These are phyloP conservation scores for Coniferiporia weirii DNA, from an alignment of 1,284 basidiomycete genomes.

Conservation along the genomic window DNA sequence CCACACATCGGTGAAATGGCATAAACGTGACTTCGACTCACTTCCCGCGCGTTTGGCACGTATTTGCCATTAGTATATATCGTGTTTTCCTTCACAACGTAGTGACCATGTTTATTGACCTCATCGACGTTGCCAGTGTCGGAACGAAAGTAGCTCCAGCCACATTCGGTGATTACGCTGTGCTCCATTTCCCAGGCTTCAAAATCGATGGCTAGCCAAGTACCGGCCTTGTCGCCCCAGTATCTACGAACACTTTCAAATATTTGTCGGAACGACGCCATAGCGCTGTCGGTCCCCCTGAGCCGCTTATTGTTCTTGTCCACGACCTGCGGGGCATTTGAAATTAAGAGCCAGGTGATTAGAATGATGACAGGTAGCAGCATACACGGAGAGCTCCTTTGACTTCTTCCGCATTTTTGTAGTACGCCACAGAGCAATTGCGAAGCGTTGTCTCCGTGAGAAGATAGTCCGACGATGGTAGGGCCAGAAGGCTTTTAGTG, in stretches of 20 bases:
- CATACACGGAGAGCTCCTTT: conserved; percentile 54
- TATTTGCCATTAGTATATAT: conserved; percentile 55
- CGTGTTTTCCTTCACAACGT: conserved; percentile 59
- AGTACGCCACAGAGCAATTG: conserved; percentile 52
- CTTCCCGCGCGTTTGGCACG: conserved; percentile 57
- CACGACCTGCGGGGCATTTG: conserved; percentile 43
- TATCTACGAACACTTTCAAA: conserved; percentile 66
- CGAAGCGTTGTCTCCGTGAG: conserved; percentile 50
- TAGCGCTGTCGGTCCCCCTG: conserved; percentile 48
- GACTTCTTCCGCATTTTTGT: conserved; percentile 47
- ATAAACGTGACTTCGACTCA: conserved; percentile 28
- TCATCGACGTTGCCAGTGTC: conserved; percentile 35
- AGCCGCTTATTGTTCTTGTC: conserved; percentile 74
- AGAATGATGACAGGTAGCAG: not conserved
- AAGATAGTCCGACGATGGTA: conserved; percentile 71
- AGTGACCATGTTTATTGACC: conserved; percentile 49
- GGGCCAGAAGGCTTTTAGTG: conserved; percentile 55
- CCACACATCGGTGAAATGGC: not conserved
- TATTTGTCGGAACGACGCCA: conserved; percentile 48
- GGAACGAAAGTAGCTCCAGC: conserved; percentile 61
- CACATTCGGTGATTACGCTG: conserved; percentile 66
- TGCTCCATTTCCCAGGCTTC: conserved; percentile 78
- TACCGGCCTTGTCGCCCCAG: conserved; percentile 55
- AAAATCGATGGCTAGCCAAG: conserved; percentile 74
- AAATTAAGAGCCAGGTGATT: not conserved